Percentiles rank a stretch among this genome's conserved stretches.
These are phyloP conservation scores for Fusarium sp. DNA, from an alignment of 2,329 filamentous ascomycete species.

Conservation along the genomic window DNA sequence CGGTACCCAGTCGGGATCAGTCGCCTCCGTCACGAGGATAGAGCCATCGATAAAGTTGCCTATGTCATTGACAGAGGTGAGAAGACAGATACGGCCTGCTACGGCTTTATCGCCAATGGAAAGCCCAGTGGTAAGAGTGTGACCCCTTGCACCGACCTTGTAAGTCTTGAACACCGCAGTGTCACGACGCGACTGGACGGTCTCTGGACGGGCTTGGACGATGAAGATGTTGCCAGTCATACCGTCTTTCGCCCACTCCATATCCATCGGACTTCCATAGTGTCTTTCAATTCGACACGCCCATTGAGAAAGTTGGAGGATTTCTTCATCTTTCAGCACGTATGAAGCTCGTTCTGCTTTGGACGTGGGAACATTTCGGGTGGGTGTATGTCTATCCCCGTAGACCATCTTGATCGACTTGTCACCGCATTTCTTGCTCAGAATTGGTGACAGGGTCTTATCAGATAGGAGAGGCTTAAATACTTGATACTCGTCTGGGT, in stretches of 20 bases:
- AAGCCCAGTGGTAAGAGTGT: constrained; percentile 47
- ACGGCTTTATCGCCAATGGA: constrained; percentile 53
- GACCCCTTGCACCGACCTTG: constrained; percentile 48
- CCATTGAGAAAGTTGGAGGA: constrained; percentile 53
- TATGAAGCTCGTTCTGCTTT: constrained; percentile 51
- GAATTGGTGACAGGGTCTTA: constrained; percentile 47
- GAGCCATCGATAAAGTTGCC: constrained; percentile 52
- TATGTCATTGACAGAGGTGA: constrained; percentile 49
- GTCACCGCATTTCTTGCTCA: constrained; percentile 52
- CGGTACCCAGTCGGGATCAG: constrained; percentile 56
- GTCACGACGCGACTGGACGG: constrained; percentile 52
- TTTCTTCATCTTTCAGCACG: constrained; percentile 52
- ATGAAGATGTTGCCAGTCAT: constrained; percentile 49
- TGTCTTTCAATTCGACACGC: constrained; percentile 53
- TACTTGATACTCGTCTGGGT: constrained; percentile 56
- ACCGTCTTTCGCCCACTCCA: constrained; percentile 56
- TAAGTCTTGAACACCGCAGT: constrained; percentile 51
- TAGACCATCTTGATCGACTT: constrained; percentile 54
- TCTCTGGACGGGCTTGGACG: constrained; percentile 55
- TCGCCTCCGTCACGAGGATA: constrained; percentile 52
- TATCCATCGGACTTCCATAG: constrained; percentile 54
- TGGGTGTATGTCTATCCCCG: constrained; percentile 46
- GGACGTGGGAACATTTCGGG: constrained; percentile 54
- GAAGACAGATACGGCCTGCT: constrained; percentile 51
- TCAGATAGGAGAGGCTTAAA: constrained; percentile 53